These are phyloP conservation scores for Dactylellina haptotyla DNA, from an alignment of 2,329 filamentous ascomycete species.

Conservation along the genomic window DNA sequence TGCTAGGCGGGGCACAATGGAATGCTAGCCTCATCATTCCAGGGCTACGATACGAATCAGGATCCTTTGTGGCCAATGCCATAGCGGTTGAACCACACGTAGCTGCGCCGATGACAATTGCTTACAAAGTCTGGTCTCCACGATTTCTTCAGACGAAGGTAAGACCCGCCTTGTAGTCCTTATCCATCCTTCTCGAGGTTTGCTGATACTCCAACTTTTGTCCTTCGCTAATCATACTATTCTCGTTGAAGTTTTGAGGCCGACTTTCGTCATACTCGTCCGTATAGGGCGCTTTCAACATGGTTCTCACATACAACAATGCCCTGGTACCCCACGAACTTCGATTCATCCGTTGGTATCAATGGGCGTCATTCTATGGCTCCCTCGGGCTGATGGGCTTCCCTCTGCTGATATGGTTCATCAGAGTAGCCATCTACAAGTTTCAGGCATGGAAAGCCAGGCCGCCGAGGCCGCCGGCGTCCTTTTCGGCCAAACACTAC, in stretches of 20 bases:
- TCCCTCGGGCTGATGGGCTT: slow-evolving; percentile 45
- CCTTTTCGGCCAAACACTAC: slow-evolving; percentile 31
- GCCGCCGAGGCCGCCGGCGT: slow-evolving; percentile 25
- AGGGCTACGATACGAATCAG: slow-evolving; percentile 29
- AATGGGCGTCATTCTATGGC: slow-evolving; percentile 45
- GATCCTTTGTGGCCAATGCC: slow-evolving; percentile 12
- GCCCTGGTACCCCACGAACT: slow-evolving; percentile 35
- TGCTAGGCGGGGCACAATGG: slow-evolving; percentile 31
- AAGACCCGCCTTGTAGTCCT: not conserved
- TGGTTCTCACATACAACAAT: slow-evolving; percentile 50
- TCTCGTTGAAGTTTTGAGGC: not conserved
- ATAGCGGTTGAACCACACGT: slow-evolving; percentile 13
- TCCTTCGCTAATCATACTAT: slow-evolving; percentile 18
- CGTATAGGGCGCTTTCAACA: slow-evolving; percentile 30
- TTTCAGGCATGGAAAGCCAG: slow-evolving; percentile 36
- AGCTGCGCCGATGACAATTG: slow-evolving; percentile 17
- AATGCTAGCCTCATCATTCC: slow-evolving; percentile 52
- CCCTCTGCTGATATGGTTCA: slow-evolving; percentile 43
- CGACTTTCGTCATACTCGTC: slow-evolving; percentile 21
- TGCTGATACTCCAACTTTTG: not conserved
- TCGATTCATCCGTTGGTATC: slow-evolving; percentile 40
- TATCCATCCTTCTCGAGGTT: not conserved
- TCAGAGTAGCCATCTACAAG: slow-evolving; percentile 44
- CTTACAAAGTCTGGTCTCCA: slow-evolving; percentile 9
- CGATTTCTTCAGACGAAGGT: slow-evolving; percentile 24